A percentile compares a stretch with the other conserved stretches of the same genome.
These are phyloP conservation scores for Cenchrus purpureus DNA, from an alignment of 176 grass and related monocot genomes.

Conservation along the genomic window DNA sequence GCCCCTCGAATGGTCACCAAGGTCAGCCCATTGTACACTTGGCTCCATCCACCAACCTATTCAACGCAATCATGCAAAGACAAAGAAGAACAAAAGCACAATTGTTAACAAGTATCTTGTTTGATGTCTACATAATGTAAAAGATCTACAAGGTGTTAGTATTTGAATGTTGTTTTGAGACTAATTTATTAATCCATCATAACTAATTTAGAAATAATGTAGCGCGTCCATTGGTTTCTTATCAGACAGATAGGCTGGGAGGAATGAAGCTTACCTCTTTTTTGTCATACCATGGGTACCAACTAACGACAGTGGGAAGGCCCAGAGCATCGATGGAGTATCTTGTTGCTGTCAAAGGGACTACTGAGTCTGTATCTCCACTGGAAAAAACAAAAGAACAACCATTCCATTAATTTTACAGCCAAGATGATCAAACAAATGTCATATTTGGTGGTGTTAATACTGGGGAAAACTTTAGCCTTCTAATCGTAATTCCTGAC, in stretches of 20 bases:
- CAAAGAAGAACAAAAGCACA: neutral
- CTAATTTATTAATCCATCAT: too few species aligned
- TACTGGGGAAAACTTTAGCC: neutral
- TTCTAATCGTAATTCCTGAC: neutral
- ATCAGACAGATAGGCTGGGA: neutral
- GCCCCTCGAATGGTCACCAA: neutral
- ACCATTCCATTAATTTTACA: neutral
- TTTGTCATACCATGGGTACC: slow-evolving; percentile 82
- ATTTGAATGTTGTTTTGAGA: neutral
- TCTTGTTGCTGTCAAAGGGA: slow-evolving; percentile 77
- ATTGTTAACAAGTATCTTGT: too few species aligned
- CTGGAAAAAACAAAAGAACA: slow-evolving; percentile 2
- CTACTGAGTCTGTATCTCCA: slow-evolving; percentile 71
- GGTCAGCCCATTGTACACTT: slow-evolving; percentile 18
- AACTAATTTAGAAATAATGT: neutral
- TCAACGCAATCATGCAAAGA: neutral
- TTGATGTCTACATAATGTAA: neutral
- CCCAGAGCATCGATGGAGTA: slow-evolving; percentile 74
- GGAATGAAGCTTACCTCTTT: slow-evolving; percentile 40
- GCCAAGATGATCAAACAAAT: neutral
- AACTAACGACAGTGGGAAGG: slow-evolving; percentile 52
- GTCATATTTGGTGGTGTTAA: too few species aligned
- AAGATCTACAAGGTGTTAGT: neutral
- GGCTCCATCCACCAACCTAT: slow-evolving; percentile 32
- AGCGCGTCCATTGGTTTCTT: neutral